phyloP scores from a whole-genome alignment of 2,329 filamentous ascomycete species.

The Claviceps spartinae region DNA sequence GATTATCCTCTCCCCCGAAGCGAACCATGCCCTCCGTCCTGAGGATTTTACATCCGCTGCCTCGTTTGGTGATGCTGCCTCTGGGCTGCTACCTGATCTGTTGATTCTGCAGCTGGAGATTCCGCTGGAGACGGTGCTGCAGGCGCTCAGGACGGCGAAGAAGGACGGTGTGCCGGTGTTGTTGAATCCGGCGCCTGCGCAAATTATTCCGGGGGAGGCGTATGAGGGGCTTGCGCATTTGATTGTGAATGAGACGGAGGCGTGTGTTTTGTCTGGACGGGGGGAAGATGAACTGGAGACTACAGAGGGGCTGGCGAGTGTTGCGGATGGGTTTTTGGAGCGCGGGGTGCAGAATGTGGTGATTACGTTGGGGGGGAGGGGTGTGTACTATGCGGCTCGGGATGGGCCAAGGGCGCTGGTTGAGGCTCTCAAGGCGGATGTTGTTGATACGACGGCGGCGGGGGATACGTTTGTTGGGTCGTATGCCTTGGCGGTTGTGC shows the following conservation, averaged over 20 bases:
- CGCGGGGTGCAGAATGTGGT: constrained; percentile 65
- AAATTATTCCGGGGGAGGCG: constrained; percentile 49
- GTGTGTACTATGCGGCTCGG: constrained; percentile 52
- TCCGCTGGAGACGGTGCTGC: constrained; percentile 50
- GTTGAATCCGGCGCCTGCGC: constrained; percentile 75
- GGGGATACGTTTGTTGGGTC: constrained; percentile 90
- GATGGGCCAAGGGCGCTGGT: constrained; percentile 33
- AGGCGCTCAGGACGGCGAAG: constrained; percentile 40
- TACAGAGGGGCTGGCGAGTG: constrained; percentile 28
- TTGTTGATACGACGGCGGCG: constrained; percentile 87
- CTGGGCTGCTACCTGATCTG: constrained; percentile 35
- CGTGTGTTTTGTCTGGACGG: constrained; percentile 53
- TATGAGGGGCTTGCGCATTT: constrained; percentile 62
- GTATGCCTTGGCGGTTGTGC: constrained; percentile 63
- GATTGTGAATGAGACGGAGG: constrained; percentile 85
- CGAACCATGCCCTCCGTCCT: constrained; percentile 42
- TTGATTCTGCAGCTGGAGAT: constrained; percentile 72
- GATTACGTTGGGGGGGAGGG: constrained; percentile 70
- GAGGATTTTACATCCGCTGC: constrained; percentile 16
- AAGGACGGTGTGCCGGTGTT: constrained; percentile 46
- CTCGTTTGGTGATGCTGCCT: too few species aligned
- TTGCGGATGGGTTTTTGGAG: constrained; percentile 48
- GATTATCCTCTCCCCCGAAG: constrained; percentile 60
- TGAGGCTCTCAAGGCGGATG: constrained; percentile 52
- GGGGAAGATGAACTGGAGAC: constrained; percentile 26